Conservation (phyloP, 768 basidiomycete genomes). For the Leucocoprinus sp. region DNA sequence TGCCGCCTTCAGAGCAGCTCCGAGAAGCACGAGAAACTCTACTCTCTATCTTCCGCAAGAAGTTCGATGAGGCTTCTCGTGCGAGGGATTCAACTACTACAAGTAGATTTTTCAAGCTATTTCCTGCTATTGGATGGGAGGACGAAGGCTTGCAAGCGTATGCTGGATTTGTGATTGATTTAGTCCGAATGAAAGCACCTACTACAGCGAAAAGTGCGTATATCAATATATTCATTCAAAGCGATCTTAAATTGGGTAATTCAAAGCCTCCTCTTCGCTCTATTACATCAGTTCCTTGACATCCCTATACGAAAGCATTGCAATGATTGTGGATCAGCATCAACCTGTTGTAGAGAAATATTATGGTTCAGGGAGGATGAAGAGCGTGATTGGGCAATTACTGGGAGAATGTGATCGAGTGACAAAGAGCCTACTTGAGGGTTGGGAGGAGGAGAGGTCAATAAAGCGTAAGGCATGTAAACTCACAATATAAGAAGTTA, state of each 20-base stretch:
- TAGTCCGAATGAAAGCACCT: slow-evolving; percentile 73
- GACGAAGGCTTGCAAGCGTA: slow-evolving; percentile 86
- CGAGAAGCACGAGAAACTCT: slow-evolving; percentile 67
- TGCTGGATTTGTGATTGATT: slow-evolving; percentile 85
- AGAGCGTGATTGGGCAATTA: slow-evolving; percentile 62
- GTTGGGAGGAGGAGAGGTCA: slow-evolving; percentile 88
- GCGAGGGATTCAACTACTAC: slow-evolving; percentile 80
- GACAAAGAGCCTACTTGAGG: slow-evolving; percentile 60
- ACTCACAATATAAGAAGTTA: background rate
- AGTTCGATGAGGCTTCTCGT: slow-evolving; percentile 76
- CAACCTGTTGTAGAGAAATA: slow-evolving; percentile 98
- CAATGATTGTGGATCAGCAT: slow-evolving; percentile 94
- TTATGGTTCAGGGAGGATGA: slow-evolving; percentile 88
- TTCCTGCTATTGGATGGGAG: slow-evolving; percentile 94
- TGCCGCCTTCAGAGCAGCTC: slow-evolving; percentile 80
- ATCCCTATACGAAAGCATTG: slow-evolving; percentile 89
- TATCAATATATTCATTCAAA: slow-evolving; percentile 4
- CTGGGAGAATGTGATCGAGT: slow-evolving; percentile 85
- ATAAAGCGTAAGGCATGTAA: slow-evolving; percentile 66
- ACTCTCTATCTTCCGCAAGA: slow-evolving; percentile 65
- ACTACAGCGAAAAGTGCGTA: slow-evolving; percentile 71
- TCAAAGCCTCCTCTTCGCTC: slow-evolving; percentile 77
- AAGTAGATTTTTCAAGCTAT: slow-evolving; percentile 93
- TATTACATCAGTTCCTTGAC: slow-evolving; percentile 90
- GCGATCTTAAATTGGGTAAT: slow-evolving; percentile 12